These are phyloP conservation scores for Lactarius quietus DNA, from an alignment of 768 basidiomycete genomes.

Conservation along the genomic window DNA sequence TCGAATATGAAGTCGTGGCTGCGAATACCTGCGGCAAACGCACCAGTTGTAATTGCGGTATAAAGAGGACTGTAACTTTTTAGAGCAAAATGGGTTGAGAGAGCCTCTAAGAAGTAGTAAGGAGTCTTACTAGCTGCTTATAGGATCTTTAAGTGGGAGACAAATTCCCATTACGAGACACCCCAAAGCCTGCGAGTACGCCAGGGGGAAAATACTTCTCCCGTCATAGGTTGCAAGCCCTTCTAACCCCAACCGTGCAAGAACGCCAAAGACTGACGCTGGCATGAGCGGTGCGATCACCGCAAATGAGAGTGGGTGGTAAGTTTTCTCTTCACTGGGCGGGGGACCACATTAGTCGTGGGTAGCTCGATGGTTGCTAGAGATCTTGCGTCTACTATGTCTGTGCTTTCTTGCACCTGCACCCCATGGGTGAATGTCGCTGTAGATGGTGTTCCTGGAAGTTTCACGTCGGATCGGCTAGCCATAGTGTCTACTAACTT, in stretches of 20 bases:
- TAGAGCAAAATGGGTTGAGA: not conserved
- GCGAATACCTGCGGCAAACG: constrained; percentile 19
- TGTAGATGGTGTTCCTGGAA: not conserved
- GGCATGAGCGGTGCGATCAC: constrained; percentile 73
- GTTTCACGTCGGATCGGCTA: not conserved
- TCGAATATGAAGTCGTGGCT: not conserved
- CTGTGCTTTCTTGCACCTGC: constrained; percentile 20
- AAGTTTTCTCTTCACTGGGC: constrained; percentile 33
- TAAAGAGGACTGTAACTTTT: constrained; percentile 86
- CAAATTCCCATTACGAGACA: constrained; percentile 90
- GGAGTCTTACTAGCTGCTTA: constrained; percentile 67
- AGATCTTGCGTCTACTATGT: constrained; percentile 36
- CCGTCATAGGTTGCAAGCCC: constrained; percentile 75
- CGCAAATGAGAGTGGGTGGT: constrained; percentile 55
- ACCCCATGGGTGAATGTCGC: not conserved
- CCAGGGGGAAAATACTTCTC: constrained; percentile 71
- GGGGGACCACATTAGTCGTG: constrained; percentile 35
- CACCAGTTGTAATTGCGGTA: constrained; percentile 83
- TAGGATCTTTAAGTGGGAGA: constrained; percentile 63
- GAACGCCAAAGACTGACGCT: constrained; percentile 78
- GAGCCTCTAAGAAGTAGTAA: constrained; percentile 16
- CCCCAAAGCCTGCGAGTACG: constrained; percentile 83
- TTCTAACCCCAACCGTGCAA: constrained; percentile 74
- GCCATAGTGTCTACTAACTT: too few relatives aligned
- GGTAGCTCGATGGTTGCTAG: constrained; percentile 43